Evolutionary conservation across 2,329 filamentous ascomycete genomes (phyloP).

Genomic region (Aspergillus fructus): DNA sequence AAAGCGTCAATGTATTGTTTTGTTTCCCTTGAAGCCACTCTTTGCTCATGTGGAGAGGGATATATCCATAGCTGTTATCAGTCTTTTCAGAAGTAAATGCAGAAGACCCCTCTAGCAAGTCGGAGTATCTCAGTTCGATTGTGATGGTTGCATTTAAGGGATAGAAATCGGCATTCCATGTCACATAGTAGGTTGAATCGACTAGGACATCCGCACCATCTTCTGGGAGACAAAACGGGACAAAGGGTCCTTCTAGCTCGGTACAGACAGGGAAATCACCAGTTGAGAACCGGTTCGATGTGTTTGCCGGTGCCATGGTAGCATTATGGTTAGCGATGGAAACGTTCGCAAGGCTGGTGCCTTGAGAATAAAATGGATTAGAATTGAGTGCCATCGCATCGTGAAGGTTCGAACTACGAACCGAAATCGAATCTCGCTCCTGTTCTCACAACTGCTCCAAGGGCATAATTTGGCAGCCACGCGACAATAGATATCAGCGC

Average conservation of each 20-base stretch:
- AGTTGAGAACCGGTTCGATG: constrained; percentile 9
- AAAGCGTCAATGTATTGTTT: constrained; percentile 39
- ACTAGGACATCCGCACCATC: constrained; percentile 34
- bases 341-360: background rate
- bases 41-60: constrained; percentile 38
- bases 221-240: constrained; percentile 37
- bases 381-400: background rate
- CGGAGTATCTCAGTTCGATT: constrained; percentile 34
- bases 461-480: background rate
- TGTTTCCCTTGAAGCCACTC: constrained; percentile 40
- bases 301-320: constrained; percentile 3
- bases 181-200: constrained; percentile 41
- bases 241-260: constrained; percentile 19
- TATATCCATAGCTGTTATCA: constrained; percentile 40
- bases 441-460: constrained; percentile 6
- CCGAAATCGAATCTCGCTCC: constrained; percentile 4
- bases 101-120: constrained; percentile 32
- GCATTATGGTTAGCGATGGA: constrained; percentile 3
- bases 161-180: constrained; percentile 38
- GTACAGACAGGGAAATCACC: constrained; percentile 34
- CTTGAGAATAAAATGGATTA: background rate
- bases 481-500: background rate
- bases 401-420: background rate
- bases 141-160: constrained; percentile 31
- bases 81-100: constrained; percentile 38